Evolutionary conservation across 176 grass and related monocot genomes (phyloP).

Genomic region (Themeda triandra): DNA sequence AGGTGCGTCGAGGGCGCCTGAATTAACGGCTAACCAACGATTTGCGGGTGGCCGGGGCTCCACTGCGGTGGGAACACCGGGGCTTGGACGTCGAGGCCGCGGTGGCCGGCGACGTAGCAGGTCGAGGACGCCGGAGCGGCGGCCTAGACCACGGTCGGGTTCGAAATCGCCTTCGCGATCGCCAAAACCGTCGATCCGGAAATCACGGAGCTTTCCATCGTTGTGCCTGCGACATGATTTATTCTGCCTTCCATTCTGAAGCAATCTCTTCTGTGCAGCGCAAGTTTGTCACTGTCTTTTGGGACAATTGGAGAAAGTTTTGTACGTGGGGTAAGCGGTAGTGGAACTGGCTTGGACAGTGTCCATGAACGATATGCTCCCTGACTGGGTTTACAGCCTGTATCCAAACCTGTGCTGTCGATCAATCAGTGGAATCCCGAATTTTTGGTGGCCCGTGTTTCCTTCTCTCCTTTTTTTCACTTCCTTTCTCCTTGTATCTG

Average conservation of each 20-base stretch:
- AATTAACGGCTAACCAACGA: too few species aligned
- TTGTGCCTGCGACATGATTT: too few species aligned
- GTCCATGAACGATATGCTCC: conserved; percentile 25
- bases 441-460: not conserved
- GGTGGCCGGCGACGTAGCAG: too few species aligned
- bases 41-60: too few species aligned
- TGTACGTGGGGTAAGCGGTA: conserved; percentile 16
- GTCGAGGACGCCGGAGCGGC: too few species aligned
- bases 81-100: too few species aligned
- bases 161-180: too few species aligned
- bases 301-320: conserved; percentile 13
- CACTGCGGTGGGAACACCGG: too few species aligned
- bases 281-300: conserved; percentile 30
- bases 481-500: not conserved
- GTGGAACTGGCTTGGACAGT: conserved; percentile 14
- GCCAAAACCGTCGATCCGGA: too few species aligned
- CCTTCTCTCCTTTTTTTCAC: not conserved
- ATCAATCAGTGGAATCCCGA: conserved; percentile 33
- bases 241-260: not conserved
- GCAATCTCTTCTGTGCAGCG: not conserved
- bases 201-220: too few species aligned
- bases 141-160: too few species aligned
- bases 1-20: too few species aligned
- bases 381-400: conserved; percentile 30
- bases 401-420: conserved; percentile 28